These are phyloP conservation scores for Metschnikowia vanudenii DNA, from an alignment of 805 yeast species.

Conservation along the genomic window DNA sequence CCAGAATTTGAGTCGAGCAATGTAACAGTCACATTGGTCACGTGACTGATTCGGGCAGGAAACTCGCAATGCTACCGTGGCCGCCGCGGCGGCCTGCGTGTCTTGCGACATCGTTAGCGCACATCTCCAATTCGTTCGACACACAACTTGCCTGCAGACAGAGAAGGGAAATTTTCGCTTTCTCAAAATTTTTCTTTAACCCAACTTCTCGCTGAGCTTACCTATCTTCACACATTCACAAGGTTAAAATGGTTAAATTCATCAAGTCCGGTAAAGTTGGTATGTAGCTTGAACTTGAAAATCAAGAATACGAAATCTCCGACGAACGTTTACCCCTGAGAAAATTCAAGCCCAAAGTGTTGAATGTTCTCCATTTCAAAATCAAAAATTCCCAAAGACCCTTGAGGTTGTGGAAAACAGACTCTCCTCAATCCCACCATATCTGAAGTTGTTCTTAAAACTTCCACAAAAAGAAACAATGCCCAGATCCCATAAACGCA, in stretches of 20 bases:
- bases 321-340: background rate
- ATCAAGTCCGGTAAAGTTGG: slow-evolving; percentile 99
- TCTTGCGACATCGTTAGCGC: slow-evolving; percentile 5
- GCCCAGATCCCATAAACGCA: too few relatives aligned
- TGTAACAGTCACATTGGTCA: slow-evolving; percentile 13
- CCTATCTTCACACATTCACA: slow-evolving; percentile 24
- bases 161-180: slow-evolving; percentile 23
- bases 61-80: background rate
- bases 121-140: slow-evolving; percentile 12
- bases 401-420: too few relatives aligned
- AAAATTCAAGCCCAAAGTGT: background rate
- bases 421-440: background rate
- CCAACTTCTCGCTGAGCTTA: slow-evolving; percentile 15
- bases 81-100: background rate
- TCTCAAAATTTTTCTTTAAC: slow-evolving; percentile 21
- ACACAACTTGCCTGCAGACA: slow-evolving; percentile 19
- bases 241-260: slow-evolving; percentile 88
- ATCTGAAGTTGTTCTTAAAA: background rate
- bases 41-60: slow-evolving; percentile 7
- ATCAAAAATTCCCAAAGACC: too few relatives aligned
- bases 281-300: slow-evolving; percentile 48
- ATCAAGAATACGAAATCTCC: background rate
- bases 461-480: too few relatives aligned
- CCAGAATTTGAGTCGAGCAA: background rate
- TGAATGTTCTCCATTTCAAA: too few relatives aligned